Base-by-base conservation (phyloP, 192 early-diverging fungal species). In the Backusella circina region DNA sequence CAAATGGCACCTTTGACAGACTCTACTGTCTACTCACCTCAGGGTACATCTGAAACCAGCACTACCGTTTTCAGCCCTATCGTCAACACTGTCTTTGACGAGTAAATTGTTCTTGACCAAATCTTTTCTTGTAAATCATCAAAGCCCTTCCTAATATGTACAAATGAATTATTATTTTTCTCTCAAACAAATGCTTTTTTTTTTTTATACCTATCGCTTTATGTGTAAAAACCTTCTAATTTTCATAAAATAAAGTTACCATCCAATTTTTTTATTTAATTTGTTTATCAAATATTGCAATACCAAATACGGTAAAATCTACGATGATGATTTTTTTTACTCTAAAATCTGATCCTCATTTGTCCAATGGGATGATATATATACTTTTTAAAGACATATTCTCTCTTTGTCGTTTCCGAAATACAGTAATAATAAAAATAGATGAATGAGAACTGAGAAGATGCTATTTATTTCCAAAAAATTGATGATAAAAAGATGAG, bases 1-100 rank as follows among this genome's bases (percentile, higher is more conserved):
- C 71, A 73, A 64, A 54, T 61, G 21, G 71, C 71, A 61, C 71
- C 71, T 38, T 73, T 73, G 51, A 73, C 71, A n/a, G 36, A 73
- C 3, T 61, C 71, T 28, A 73, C 71, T 26, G 35, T 73, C 51
- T 73, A 73, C 57, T n/a, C 71, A 61, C 71, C 71, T 38, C 71
- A 61, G 8, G 71, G 71, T 61, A 44, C 31, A 16, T 30, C 41
- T 16, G 39, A 71, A 51, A n/a, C 44, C 13, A 38, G 2, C 10
- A 35, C n/a, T 37, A 30, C 31, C 28, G 7, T 37, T n/a, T 73
- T 73, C 57, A 73, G 16, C 23, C 71, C 71, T 37, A 26, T 26
- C 13, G 71, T 73, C 8, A 73, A 73, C 32, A n/a, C 31, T 21
- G 54, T 64, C n/a, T 73, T 73, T 38, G 71, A 73, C 23, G 71